Evolutionary conservation across 2,329 filamentous ascomycete genomes (phyloP).

Genomic region (Penicillium sp.): DNA sequence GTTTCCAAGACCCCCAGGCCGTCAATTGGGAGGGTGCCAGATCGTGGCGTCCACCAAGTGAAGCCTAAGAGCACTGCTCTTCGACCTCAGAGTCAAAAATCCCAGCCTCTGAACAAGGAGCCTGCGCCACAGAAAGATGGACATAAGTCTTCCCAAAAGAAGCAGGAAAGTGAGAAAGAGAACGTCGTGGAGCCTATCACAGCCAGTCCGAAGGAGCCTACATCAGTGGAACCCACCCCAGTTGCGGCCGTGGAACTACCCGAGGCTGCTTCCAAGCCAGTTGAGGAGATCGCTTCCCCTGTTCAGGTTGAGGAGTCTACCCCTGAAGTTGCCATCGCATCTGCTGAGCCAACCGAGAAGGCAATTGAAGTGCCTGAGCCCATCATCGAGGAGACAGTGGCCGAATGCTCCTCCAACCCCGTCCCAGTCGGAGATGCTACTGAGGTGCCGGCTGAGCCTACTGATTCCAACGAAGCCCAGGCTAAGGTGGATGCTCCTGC

Average conservation of each 20-base stretch:
- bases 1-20: conserved; percentile 24
- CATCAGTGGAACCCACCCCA: background rate
- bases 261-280: background rate
- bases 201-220: no score
- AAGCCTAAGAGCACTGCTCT: conserved; percentile 20
- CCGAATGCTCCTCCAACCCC: background rate
- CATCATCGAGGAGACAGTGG: conserved; percentile 8
- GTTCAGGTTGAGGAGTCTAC: background rate
- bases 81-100: conserved; percentile 25
- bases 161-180: conserved; percentile 23
- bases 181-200: conserved; percentile 16
- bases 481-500: background rate
- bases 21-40: conserved; percentile 26
- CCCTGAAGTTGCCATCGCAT: background rate
- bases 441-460: background rate
- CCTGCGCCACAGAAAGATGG: conserved; percentile 3
- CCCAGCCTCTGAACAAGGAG: conserved; percentile 16
- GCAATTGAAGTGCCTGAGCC: conserved; percentile 11
- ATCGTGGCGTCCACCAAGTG: conserved; percentile 16
- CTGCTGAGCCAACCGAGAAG: conserved; percentile 4
- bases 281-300: background rate
- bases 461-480: background rate
- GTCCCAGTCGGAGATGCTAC: background rate
- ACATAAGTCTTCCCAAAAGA: conserved; percentile 3
- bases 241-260: conserved; percentile 8